Evolutionary conservation across 352 stramenopile species (phyloP).

Genomic region (Phytophthora pseudosyringae): DNA sequence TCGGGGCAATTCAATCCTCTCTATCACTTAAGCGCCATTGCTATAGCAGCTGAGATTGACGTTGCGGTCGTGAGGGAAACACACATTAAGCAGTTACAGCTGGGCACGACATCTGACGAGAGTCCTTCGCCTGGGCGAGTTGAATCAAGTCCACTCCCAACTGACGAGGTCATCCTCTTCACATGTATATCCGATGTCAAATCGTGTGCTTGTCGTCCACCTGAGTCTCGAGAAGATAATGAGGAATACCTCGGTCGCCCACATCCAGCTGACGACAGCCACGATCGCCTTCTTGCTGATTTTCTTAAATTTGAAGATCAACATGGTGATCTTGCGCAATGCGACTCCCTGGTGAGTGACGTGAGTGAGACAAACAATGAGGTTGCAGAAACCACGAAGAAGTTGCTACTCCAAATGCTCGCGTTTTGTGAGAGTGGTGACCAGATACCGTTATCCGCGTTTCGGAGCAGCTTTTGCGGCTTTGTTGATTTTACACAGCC

Average conservation of each 20-base stretch:
- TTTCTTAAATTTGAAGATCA: conserved; percentile 18
- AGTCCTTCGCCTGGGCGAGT: not conserved
- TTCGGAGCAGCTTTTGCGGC: not conserved
- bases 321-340: conserved; percentile 17
- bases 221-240: not conserved
- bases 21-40: conserved; percentile 45
- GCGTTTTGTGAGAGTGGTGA: conserved; percentile 22
- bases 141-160: conserved; percentile 1
- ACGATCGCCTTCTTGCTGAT: conserved; percentile 10
- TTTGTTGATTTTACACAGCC: not conserved
- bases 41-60: conserved; percentile 29
- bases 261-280: not conserved
- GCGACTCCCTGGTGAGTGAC: conserved; percentile 4
- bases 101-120: not conserved
- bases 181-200: conserved; percentile 9
- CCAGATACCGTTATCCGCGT: conserved; percentile 17
- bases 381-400: not conserved
- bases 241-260: not conserved
- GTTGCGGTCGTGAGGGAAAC: conserved; percentile 3
- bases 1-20: conserved; percentile 39
- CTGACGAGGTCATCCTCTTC: conserved; percentile 27
- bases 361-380: conserved; percentile 1
- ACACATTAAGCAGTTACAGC: conserved; percentile 1
- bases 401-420: conserved; percentile 20
- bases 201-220: not conserved